Percentiles rank a stretch among this genome's conserved stretches.
Evolutionary conservation across 176 grass and related monocot species (phyloP).

Genomic region (Lolium multiflorum): DNA sequence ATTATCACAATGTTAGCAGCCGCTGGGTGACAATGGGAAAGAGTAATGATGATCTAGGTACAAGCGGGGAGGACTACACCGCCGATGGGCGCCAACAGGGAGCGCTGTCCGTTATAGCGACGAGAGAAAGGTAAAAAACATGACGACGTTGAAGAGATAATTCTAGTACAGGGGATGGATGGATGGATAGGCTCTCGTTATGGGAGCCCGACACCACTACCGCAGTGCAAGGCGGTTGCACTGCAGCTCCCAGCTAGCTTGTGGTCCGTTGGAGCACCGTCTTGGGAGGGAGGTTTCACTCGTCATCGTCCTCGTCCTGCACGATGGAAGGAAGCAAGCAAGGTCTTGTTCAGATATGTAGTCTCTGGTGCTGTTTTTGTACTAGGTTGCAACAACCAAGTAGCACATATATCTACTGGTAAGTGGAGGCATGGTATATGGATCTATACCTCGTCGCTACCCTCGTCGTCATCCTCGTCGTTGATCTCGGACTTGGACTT

Average conservation of each 20-base stretch:
- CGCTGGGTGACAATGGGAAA: slow-evolving; percentile 46
- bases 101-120: slow-evolving; percentile 53
- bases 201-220: slow-evolving; percentile 1
- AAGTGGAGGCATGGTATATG: background rate
- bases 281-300: slow-evolving; percentile 33
- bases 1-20: slow-evolving; percentile 64
- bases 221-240: background rate
- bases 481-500: slow-evolving; percentile 94
- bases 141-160: slow-evolving; percentile 52
- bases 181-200: slow-evolving; percentile 56
- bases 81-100: slow-evolving; percentile 45
- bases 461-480: slow-evolving; percentile 87
- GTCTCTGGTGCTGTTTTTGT: too few relatives aligned
- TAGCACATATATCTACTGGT: too few relatives aligned
- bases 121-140: slow-evolving; percentile 50
- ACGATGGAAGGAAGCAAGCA: background rate
- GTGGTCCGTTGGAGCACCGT: slow-evolving; percentile 6
- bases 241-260: background rate
- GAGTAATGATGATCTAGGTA: slow-evolving; percentile 58
- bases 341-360: background rate
- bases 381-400: too few relatives aligned
- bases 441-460: slow-evolving; percentile 71
- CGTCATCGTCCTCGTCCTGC: slow-evolving; percentile 65
- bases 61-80: slow-evolving; percentile 36
- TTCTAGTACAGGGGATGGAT: slow-evolving; percentile 33